phyloP scores from a whole-genome alignment of 177 flowering plant genomes.

The Vitis hybrid region DNA sequence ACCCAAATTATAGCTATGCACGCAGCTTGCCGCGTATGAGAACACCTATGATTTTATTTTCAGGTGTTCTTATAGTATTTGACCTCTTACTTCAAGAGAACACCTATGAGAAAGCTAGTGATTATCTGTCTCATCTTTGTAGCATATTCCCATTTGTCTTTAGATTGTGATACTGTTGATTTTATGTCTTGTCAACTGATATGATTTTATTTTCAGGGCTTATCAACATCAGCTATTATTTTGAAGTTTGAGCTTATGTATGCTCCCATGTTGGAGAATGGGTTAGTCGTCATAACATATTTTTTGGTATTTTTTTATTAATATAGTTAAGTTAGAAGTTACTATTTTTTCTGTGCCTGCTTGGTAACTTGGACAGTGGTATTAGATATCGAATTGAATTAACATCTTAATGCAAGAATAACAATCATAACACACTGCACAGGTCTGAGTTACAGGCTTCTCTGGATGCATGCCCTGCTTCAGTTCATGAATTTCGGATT shows the following conservation, averaged over 20 bases:
- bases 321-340: neutral
- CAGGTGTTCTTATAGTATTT: too few relatives aligned
- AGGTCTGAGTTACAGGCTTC: constrained; percentile 63
- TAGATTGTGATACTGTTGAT: neutral
- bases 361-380: neutral
- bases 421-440: constrained; percentile 17
- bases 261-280: constrained; percentile 62
- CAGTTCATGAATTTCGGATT: constrained; percentile 90
- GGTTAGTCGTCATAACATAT: constrained; percentile 39
- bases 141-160: neutral
- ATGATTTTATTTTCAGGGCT: constrained; percentile 46
- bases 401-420: neutral
- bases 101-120: too few relatives aligned
- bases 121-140: neutral
- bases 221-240: constrained; percentile 67
- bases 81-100: too few relatives aligned
- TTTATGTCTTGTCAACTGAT: constrained; percentile 12
- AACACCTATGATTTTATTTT: too few relatives aligned
- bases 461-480: constrained; percentile 60
- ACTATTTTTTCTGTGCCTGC: neutral
- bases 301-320: neutral
- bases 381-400: neutral
- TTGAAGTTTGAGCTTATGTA: constrained; percentile 94
- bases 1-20: too few relatives aligned
- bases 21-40: too few relatives aligned